Evolutionary conservation across 345 rosid genomes (phyloP).

Genomic region (Gossypium mustelinum): DNA sequence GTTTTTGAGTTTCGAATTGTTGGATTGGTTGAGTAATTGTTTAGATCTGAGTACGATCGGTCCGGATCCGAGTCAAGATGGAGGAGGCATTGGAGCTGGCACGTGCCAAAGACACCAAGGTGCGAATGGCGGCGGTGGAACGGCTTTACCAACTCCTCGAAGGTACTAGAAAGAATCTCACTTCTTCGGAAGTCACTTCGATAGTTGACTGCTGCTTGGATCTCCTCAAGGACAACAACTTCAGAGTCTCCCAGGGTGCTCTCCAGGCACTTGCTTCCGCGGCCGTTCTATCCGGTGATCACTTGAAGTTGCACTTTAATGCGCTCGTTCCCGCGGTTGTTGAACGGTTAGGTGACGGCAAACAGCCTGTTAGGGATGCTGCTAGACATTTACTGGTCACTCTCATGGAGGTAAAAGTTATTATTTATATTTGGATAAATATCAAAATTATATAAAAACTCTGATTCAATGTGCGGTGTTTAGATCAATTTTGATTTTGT

Average conservation of each 20-base stretch:
- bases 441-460: too few relatives aligned
- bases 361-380: conserved; percentile 95
- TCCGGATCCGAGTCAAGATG: conserved; percentile 60
- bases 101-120: conserved; percentile 95
- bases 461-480: too few relatives aligned
- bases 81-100: conserved; percentile 97
- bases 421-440: background rate
- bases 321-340: conserved; percentile 94
- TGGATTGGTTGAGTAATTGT: conserved; percentile 13
- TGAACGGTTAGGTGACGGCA: conserved; percentile 83
- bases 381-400: conserved; percentile 91
- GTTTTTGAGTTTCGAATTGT: background rate
- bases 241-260: conserved; percentile 89
- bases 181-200: conserved; percentile 67
- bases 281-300: conserved; percentile 95
- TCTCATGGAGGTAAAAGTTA: conserved; percentile 78
- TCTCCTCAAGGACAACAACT: conserved; percentile 95
- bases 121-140: conserved; percentile 99
- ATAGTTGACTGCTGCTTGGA: conserved; percentile 93
- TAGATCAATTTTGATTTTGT: too few relatives aligned
- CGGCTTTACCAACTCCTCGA: conserved; percentile 85
- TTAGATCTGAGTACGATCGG: conserved; percentile 43
- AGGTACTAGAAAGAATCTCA: conserved; percentile 71
- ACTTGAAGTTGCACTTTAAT: conserved; percentile 87
- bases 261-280: conserved; percentile 98